phyloP scores from a whole-genome alignment of 228 moss, liverwort and hornwort species.

The Sphagnum magellanicum region DNA sequence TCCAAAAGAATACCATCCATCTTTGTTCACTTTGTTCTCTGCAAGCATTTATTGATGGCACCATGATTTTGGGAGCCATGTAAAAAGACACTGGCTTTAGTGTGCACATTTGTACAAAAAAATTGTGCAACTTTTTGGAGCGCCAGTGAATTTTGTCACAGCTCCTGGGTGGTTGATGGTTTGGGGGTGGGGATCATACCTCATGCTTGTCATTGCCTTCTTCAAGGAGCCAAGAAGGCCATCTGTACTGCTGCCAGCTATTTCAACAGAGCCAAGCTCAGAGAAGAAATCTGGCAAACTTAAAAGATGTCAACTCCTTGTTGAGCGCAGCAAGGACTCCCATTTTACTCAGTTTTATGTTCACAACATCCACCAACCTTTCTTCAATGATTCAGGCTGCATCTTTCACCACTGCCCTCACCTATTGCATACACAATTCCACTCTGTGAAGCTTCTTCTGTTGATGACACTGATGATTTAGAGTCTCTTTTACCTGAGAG shows the following conservation, averaged over 20 bases:
- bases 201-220: conserved; percentile 35
- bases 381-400: conserved; percentile 46
- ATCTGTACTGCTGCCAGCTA: conserved; percentile 15
- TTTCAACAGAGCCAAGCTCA: not conserved
- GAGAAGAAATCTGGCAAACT: conserved; percentile 12
- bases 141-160: conserved; percentile 54
- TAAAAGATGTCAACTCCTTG: not conserved
- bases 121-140: conserved; percentile 38
- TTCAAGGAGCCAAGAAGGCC: conserved; percentile 36
- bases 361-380: conserved; percentile 68
- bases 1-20: too few species aligned
- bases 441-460: too few species aligned
- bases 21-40: too few species aligned
- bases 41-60: too few species aligned
- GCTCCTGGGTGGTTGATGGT: conserved; percentile 57
- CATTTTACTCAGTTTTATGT: conserved; percentile 81
- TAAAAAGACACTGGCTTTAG: too few species aligned
- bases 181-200: conserved; percentile 24
- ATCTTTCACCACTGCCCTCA: conserved; percentile 59
- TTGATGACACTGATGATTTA: too few species aligned
- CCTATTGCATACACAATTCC: conserved; percentile 17
- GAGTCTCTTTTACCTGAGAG: too few species aligned
- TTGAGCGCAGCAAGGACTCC: conserved; percentile 59
- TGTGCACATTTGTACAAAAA: not conserved
- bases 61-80: too few species aligned